These are phyloP conservation scores for Camelina neglecta DNA, from an alignment of 345 rosid species.

Conservation along the genomic window DNA sequence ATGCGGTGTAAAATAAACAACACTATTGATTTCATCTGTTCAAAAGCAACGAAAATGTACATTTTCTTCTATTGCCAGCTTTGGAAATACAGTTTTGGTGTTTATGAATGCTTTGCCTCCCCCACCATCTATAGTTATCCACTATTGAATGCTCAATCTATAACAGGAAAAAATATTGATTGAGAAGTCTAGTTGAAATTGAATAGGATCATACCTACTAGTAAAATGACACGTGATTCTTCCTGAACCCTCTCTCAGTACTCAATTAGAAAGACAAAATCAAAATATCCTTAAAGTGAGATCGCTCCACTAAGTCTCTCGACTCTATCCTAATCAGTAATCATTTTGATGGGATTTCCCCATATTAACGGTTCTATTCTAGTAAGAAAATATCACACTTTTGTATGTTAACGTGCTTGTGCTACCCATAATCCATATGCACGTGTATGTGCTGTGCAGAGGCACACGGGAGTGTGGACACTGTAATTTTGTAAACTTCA, in stretches of 20 bases:
- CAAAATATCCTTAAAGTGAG: conserved; percentile 32
- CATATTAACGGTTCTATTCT: background rate
- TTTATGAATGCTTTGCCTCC: conserved; percentile 58
- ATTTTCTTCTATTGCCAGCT: conserved; percentile 40
- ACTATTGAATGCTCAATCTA: conserved; percentile 73
- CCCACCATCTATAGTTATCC: conserved; percentile 70
- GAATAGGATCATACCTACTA: conserved; percentile 28
- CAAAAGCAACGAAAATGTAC: conserved; percentile 55
- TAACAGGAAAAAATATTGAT: conserved; percentile 12
- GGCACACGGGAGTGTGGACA: background rate
- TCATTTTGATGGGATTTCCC: conserved; percentile 16
- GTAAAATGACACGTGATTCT: conserved; percentile 38
- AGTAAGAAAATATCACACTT: background rate
- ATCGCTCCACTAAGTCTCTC: conserved; percentile 29
- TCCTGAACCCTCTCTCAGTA: conserved; percentile 35
- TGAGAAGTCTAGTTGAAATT: conserved; percentile 38
- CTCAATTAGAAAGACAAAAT: conserved; percentile 18
- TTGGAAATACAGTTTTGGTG: conserved; percentile 63
- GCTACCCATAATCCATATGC: background rate
- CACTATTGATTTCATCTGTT: conserved; percentile 50
- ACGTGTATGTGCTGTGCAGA: background rate
- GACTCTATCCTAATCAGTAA: conserved; percentile 21
- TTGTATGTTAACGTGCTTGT: conserved; percentile 1
- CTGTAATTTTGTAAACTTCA: background rate
- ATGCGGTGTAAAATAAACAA: conserved; percentile 32